Evolutionary conservation across 306 rosid genomes (phyloP), one percentile per base, ranked within the genome.

Genomic region (Dalbergia cochinchinensis): DNA sequence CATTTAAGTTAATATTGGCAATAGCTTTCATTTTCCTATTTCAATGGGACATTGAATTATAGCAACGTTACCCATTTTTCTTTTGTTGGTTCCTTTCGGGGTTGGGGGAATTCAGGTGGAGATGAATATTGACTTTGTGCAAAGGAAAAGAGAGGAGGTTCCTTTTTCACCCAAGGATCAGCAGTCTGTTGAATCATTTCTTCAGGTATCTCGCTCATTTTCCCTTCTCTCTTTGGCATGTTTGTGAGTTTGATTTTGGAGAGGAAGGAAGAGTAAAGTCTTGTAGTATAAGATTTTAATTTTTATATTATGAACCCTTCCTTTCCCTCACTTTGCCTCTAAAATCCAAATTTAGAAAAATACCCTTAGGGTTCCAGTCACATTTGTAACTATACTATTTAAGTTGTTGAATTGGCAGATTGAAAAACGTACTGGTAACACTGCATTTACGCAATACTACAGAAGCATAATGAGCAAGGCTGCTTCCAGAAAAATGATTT

Each of bases 131-230:
- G 89, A 87, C 72, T 91, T 88, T 59, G 89, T 95, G 81, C 84
- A 74, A 86, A 95, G 85, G 87, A 95, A 85, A 85, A 88, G 99
- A 87, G 92, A 93, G 41, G 96, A 93, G 58, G 90, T 63, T 76
- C 74, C 95, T 57, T 93, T 93, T 88, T 93, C 97, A 47, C 99
- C 99, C 0, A 91, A 87, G 53, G 98, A 95, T 85, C 92, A 83
- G 69, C 93, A 87, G 84, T 86, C 88, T 42, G 91, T 86, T 20
- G 98, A 89, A 79, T 69, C 82, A 53, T 93, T 95, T 89, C 96
- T 93, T 89, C 96, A 88, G 97, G 99, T 95, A 83, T 76, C 73
- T 64, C 20, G 58, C 67, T 39, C 65, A 22, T 7, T 70, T 71
- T 69, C 20, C 67, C 31, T 9, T 5, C 22, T 61, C 13, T 37